These are phyloP conservation scores for Amauroascus niger DNA, from an alignment of 2,329 filamentous ascomycete genomes.

Conservation along the genomic window DNA sequence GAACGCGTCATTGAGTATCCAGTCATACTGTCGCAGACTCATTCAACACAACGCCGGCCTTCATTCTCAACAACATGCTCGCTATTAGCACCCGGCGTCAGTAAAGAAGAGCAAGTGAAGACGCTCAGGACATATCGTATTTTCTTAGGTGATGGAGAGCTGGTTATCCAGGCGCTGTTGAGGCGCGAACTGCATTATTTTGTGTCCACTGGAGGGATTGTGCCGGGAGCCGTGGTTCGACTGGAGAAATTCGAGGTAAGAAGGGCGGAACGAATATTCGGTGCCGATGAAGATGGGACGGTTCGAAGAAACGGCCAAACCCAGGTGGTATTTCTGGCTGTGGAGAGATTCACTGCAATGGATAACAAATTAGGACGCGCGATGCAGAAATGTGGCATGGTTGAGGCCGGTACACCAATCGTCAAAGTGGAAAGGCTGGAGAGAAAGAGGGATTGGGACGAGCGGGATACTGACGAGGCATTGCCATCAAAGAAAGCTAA, in stretches of 20 bases:
- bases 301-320: not conserved
- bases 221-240: conserved; percentile 18
- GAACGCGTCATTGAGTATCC: conserved; percentile 21
- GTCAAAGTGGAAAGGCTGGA: not conserved
- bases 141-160: conserved; percentile 23
- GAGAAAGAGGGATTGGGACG: not conserved
- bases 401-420: conserved; percentile 4
- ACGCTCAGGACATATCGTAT: conserved; percentile 15
- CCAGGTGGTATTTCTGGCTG: conserved; percentile 21
- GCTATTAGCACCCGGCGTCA: not conserved
- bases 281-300: conserved; percentile 10
- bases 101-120: not conserved
- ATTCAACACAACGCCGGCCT: not conserved
- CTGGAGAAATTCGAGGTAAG: conserved; percentile 21
- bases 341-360: conserved; percentile 19
- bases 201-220: conserved; percentile 13
- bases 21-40: not conserved
- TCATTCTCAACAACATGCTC: not conserved
- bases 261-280: conserved; percentile 16
- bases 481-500: not conserved
- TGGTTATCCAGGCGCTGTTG: conserved; percentile 24
- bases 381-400: not conserved
- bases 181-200: conserved; percentile 17
- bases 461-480: not conserved
- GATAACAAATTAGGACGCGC: not conserved